Evolutionary conservation across 129 eudicot genomes (phyloP).

Genomic region (Glebionis coronaria): DNA sequence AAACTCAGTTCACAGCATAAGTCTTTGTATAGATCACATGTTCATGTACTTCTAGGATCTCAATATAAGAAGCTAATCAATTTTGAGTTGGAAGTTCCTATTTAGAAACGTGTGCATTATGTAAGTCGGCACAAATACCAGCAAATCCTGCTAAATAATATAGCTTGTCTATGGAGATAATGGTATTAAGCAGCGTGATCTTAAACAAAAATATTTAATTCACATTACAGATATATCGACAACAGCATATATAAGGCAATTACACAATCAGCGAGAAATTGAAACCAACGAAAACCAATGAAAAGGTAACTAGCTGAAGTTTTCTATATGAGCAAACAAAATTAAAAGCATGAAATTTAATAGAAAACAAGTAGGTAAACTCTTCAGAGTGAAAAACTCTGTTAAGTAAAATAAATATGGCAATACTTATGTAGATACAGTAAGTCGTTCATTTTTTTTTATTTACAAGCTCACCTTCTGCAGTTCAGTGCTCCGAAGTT

Average conservation of each 20-base stretch:
- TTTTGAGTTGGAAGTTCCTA: not conserved
- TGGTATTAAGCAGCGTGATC: not conserved
- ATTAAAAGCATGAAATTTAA: too few relatives aligned
- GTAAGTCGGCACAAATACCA: not conserved
- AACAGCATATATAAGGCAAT: not conserved
- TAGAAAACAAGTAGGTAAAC: too few relatives aligned
- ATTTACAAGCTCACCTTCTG: conserved; percentile 59
- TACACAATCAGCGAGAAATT: too few relatives aligned
- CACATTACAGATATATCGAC: not conserved
- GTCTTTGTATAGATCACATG: not conserved
- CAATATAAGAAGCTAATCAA: not conserved
- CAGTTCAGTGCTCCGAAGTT: too few relatives aligned
- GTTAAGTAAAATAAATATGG: too few relatives aligned
- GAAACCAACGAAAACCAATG: too few relatives aligned
- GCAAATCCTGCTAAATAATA: not conserved
- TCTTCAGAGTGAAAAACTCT: too few relatives aligned
- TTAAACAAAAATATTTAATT: too few relatives aligned
- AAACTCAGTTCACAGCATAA: too few relatives aligned
- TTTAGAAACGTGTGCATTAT: not conserved
- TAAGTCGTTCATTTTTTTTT: conserved; percentile 40
- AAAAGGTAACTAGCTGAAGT: too few relatives aligned
- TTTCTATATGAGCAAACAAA: too few relatives aligned
- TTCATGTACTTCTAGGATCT: not conserved
- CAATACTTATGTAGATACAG: too few relatives aligned
- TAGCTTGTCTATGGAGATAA: not conserved